Evolutionary conservation across 306 rosid genomes (phyloP).

Genomic region (Vachellia collinsii): DNA sequence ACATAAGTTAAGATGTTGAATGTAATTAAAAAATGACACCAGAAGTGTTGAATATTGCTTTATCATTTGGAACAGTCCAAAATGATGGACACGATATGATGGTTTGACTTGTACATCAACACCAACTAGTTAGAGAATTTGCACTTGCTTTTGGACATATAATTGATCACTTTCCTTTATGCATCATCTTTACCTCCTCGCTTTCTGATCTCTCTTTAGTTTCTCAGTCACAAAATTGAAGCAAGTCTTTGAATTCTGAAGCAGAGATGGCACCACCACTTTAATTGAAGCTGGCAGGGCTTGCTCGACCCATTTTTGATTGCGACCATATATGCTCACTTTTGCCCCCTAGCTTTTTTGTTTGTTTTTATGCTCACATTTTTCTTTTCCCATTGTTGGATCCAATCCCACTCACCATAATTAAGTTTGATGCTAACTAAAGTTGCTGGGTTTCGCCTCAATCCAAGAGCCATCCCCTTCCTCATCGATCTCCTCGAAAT

Average conservation of each 20-base stretch:
- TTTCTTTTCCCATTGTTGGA: constrained; percentile 23
- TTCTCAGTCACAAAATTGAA: not conserved
- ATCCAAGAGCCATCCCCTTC: not conserved
- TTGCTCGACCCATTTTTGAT: constrained; percentile 6
- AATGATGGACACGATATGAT: not conserved
- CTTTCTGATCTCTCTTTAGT: not conserved
- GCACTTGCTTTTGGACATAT: not conserved
- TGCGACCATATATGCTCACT: not conserved
- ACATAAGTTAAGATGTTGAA: too few relatives aligned
- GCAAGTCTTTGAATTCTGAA: not conserved
- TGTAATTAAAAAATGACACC: too few relatives aligned
- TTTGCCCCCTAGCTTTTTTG: not conserved
- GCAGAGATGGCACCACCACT: not conserved
- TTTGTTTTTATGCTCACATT: not conserved
- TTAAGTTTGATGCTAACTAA: constrained; percentile 10
- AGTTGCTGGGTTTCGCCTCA: constrained; percentile 30
- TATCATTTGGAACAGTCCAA: not conserved
- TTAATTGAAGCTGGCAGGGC: not conserved
- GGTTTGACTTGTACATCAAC: not conserved
- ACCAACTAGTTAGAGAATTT: not conserved
- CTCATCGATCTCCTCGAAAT: constrained; percentile 5
- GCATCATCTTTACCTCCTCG: not conserved
- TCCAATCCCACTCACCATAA: constrained; percentile 34
- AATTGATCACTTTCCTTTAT: not conserved
- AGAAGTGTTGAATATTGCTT: too few relatives aligned